Evolutionary conservation across 768 basidiomycete species (phyloP), one percentile per base, ranked within the genome.

Genomic region (Boletus reticuloceps): DNA sequence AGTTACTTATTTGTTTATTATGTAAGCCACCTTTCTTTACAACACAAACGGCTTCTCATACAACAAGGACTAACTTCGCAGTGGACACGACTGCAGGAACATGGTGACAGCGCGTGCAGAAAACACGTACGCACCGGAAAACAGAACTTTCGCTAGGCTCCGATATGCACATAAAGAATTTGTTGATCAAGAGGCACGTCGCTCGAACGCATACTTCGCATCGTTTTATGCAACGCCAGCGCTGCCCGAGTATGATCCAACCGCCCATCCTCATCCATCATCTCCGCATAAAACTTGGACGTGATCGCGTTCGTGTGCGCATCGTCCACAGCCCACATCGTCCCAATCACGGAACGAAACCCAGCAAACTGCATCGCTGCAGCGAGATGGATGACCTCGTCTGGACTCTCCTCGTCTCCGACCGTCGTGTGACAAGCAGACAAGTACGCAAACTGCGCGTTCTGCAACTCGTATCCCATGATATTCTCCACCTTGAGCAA

Each of bases 381-480:
- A 1, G 47, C 48, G 13, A 58, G 56, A 43, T 58, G 56, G 16
- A 54, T 54, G 1, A n/a, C 12, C 27, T 52, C 43, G 9, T 37
- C 34, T n/a, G 51, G 25, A 34, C 51, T 52, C 19, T 45, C 36
- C 37, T 47, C 44, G 16, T 46, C 44, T 19, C 51, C 51, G 5
- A 39, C 29, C 1, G 36, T 42, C 53, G 51, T 46, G 20, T 66
- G 62, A 36, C 69, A 70, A 0, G 68, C 66, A 32, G 66, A 67
- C 27, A 70, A 39, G 25, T 63, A 63, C 20, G 62, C 44, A 38
- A 63, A 57, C 31, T 42, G 43, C 1, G 58, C 29, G 7, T 54
- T 22, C 2, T 32, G 32, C 14, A 67, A 43, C 6, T 52, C 20
- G 19, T 41, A 45, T 14, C 37, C 47, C 25, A 50, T 54, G 44